Evolutionary conservation across 2,329 filamentous ascomycete species (phyloP).

Genomic region (Endothia cerciana): DNA sequence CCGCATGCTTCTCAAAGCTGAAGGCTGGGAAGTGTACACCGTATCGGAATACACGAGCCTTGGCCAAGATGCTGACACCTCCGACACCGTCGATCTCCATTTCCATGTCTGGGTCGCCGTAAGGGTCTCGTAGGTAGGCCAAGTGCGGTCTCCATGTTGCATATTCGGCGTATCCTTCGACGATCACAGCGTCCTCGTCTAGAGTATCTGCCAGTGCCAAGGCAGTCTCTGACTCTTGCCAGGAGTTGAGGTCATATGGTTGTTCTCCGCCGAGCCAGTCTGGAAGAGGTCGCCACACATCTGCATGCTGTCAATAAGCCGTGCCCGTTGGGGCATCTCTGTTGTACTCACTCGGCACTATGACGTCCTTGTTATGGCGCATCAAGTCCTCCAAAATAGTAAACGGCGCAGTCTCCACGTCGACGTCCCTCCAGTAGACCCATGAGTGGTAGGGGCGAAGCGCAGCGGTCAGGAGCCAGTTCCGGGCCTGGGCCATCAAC

Average conservation of each 20-base stretch:
- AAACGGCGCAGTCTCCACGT: constrained; percentile 95
- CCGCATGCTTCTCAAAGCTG: constrained; percentile 97
- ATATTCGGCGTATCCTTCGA: constrained; percentile 98
- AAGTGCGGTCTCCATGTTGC: constrained; percentile 97
- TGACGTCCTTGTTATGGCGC: constrained; percentile 98
- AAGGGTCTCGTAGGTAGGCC: constrained; percentile 94
- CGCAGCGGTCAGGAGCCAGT: constrained; percentile 94
- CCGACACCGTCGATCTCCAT: constrained; percentile 99
- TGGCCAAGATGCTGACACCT: constrained; percentile 95
- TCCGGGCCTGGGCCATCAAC: constrained; percentile 95
- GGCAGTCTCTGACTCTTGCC: constrained; percentile 98
- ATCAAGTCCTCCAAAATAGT: constrained; percentile 97
- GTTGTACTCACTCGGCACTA: constrained; percentile 85
- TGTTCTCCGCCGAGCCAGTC: constrained; percentile 99
- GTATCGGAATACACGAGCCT: constrained; percentile 91
- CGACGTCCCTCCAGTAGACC: constrained; percentile 99
- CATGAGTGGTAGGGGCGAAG: constrained; percentile 94
- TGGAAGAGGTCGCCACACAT: constrained; percentile 97
- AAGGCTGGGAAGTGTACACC: constrained; percentile 98
- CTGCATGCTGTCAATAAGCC: constrained; percentile 46
- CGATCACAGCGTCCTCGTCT: constrained; percentile 97
- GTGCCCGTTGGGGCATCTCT: neutral
- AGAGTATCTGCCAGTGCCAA: constrained; percentile 90
- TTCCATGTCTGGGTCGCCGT: constrained; percentile 97
- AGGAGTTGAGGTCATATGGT: constrained; percentile 97